These are phyloP conservation scores for Exophiala bonariae DNA, from an alignment of 2,329 filamentous ascomycete genomes.

Conservation along the genomic window DNA sequence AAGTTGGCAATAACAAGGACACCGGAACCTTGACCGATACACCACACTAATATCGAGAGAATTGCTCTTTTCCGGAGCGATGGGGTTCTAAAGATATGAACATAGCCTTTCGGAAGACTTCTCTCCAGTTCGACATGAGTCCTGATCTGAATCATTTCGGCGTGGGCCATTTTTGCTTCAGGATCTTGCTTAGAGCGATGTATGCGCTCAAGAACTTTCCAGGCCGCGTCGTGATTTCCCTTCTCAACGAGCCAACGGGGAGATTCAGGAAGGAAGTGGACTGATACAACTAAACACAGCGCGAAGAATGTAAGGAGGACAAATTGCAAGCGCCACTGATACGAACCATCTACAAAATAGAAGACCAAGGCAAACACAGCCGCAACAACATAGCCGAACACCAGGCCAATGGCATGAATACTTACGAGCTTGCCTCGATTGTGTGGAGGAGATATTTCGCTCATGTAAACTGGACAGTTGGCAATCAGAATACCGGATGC, in stretches of 20 bases:
- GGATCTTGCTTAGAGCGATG: not conserved
- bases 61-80: slow-evolving; percentile 30
- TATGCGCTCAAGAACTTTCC: not conserved
- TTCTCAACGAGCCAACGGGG: not conserved
- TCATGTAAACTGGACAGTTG: slow-evolving; percentile 43
- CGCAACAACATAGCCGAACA: slow-evolving; percentile 30
- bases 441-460: slow-evolving; percentile 52
- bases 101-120: not conserved
- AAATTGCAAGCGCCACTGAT: slow-evolving; percentile 29
- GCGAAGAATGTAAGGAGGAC: not conserved
- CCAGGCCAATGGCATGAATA: slow-evolving; percentile 31
- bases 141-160: not conserved
- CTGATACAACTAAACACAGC: not conserved
- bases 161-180: not conserved
- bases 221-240: not conserved
- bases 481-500: slow-evolving; percentile 16
- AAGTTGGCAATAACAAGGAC: slow-evolving; percentile 34
- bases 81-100: slow-evolving; percentile 25
- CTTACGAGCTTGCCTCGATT: slow-evolving; percentile 33
- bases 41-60: slow-evolving; percentile 31
- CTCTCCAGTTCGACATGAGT: not conserved
- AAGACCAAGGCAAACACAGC: slow-evolving; percentile 28
- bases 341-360: slow-evolving; percentile 23
- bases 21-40: slow-evolving; percentile 33
- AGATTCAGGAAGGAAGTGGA: not conserved